phyloP scores from a whole-genome alignment of 257 asterid genomes.

The Galeopsis tetrahit region DNA sequence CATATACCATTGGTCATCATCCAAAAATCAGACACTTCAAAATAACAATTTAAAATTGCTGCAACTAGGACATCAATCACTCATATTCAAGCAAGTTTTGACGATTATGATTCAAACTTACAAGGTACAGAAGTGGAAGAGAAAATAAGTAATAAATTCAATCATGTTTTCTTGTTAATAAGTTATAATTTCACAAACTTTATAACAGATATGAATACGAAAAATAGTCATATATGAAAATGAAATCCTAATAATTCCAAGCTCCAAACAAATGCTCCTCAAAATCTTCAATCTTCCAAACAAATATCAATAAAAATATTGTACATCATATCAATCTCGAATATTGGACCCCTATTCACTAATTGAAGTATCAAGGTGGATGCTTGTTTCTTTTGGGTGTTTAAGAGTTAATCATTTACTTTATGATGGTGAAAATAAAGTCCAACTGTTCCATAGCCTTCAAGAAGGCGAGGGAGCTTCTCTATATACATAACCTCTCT shows the following conservation, averaged over 20 bases:
- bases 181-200: neutral
- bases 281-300: neutral
- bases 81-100: constrained; percentile 2
- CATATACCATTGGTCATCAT: neutral
- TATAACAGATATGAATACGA: neutral
- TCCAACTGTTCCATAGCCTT: neutral
- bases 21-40: neutral
- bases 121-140: neutral
- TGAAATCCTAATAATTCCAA: neutral
- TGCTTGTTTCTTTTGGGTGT: constrained; percentile 12
- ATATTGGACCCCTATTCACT: neutral
- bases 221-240: neutral
- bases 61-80: neutral
- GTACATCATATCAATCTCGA: constrained; percentile 6
- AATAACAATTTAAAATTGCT: neutral
- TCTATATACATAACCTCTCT: neutral
- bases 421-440: neutral
- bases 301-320: neutral
- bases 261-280: neutral
- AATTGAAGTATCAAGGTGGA: neutral
- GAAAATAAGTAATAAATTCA: neutral
- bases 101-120: neutral
- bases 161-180: neutral
- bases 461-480: neutral
- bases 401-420: neutral